Conservation (phyloP, 2,329 filamentous ascomycete species). For the Sclerotinia glacialis region DNA sequence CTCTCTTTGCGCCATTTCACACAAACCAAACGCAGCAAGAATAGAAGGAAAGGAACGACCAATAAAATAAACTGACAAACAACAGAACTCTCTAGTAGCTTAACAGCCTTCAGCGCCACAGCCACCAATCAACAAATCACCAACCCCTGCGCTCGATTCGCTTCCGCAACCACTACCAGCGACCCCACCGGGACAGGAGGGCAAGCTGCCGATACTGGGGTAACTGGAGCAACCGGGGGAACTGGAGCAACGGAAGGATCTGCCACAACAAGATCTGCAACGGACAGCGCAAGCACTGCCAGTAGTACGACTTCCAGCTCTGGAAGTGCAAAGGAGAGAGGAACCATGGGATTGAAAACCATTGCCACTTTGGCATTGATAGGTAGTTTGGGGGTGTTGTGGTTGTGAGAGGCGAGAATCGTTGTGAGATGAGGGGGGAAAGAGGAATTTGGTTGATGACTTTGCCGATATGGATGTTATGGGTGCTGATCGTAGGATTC, state of each 20-base stretch:
- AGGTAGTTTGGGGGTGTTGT: slow-evolving; percentile 14
- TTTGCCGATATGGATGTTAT: slow-evolving; percentile 5
- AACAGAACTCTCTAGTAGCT: slow-evolving; percentile 7
- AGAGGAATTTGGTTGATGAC: background rate
- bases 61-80: background rate
- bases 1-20: background rate
- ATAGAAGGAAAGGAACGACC: background rate
- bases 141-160: slow-evolving; percentile 18
- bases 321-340: background rate
- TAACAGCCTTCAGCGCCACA: slow-evolving; percentile 14
- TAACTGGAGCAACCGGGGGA: too few relatives aligned
- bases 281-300: background rate
- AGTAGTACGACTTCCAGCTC: slow-evolving; percentile 1
- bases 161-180: background rate
- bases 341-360: slow-evolving; percentile 9
- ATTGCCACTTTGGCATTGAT: slow-evolving; percentile 1
- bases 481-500: background rate
- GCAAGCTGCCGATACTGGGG: background rate
- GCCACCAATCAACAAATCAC: slow-evolving; percentile 5
- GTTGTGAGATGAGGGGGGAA: background rate
- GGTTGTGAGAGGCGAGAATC: slow-evolving; percentile 6
- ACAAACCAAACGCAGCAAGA: background rate
- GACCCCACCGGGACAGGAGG: background rate
- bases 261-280: background rate
- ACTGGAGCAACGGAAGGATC: background rate